Evolutionary conservation across 805 yeast species (phyloP), one percentile per base, ranked within the genome.

Genomic region (Hagleromyces aurorensis): DNA sequence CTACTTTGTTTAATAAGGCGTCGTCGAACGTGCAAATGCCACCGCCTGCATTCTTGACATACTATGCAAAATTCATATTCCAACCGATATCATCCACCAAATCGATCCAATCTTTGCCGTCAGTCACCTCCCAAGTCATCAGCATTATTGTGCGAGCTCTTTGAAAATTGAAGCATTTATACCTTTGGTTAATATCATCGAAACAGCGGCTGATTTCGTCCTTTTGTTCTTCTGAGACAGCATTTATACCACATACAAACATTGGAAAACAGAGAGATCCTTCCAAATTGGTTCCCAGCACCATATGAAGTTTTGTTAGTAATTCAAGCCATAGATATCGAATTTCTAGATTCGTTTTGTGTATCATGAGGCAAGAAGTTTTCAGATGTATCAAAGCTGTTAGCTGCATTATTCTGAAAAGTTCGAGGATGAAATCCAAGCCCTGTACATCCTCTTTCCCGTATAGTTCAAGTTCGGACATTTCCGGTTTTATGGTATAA

Each of bases 251-350:
- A 2, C 85, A 79, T 13, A 83, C 72, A 48, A 83, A 83, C 38
- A 81, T 53, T 0, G 94, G 93, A 53, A 83, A 82, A 21, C 81
- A 77, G 10, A 81, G 52, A 2, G 79, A 72, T 3, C 83, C 76
- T 45, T 81, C 86, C 23, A 80, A 77, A 1, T 72, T 67, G 0
- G 89, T 64, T 2, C 72, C 83, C 20, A 82, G 46, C 4, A 81
- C 65, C 3, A 71, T 63, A 41, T 78, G 83, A 14, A 82, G 53
- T 34, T 78, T 66, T 30, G 69, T 64, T 15, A 69, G 46, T 31
- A 80, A 58, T 38, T 74, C 75, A 29, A 64, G 63, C 19, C 69
- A 62, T 23, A 81, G 56, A 18, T 69, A 64, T 39, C 76, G 85
- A 25, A 78, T 69, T 37, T 77, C 84, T 29, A 79, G 50, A 18